Evolutionary conservation across 257 asterid species (phyloP).

Genomic region (Solanum sitiens): DNA sequence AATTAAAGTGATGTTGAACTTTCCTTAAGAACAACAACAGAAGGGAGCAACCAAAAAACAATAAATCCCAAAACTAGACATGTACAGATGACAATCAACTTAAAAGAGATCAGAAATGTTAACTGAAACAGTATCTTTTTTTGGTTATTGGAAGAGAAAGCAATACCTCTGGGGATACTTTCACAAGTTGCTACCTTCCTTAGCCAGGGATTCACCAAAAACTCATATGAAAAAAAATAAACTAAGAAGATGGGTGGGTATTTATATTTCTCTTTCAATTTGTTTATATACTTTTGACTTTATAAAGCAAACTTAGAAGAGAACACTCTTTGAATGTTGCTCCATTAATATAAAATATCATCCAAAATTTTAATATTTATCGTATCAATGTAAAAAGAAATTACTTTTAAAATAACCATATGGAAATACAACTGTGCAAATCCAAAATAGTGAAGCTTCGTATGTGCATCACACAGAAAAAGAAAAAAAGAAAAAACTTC

Average conservation of each 20-base stretch:
- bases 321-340: neutral
- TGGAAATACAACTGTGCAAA: no score
- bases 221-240: neutral
- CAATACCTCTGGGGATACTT: neutral
- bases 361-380: no score
- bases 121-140: neutral
- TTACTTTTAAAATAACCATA: no score
- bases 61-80: no score
- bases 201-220: neutral
- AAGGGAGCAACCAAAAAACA: neutral
- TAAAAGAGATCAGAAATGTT: neutral
- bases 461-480: neutral
- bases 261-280: neutral
- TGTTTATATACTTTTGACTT: neutral
- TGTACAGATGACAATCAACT: neutral
- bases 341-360: no score
- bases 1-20: neutral
- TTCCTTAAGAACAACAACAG: neutral
- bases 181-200: neutral
- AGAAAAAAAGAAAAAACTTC: neutral
- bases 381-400: no score
- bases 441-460: no score
- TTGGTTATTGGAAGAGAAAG: neutral
- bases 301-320: no score
- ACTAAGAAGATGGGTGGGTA: neutral